Evolutionary conservation across 2,329 filamentous ascomycete species (phyloP).

Genomic region (Zasmidium cellare): DNA sequence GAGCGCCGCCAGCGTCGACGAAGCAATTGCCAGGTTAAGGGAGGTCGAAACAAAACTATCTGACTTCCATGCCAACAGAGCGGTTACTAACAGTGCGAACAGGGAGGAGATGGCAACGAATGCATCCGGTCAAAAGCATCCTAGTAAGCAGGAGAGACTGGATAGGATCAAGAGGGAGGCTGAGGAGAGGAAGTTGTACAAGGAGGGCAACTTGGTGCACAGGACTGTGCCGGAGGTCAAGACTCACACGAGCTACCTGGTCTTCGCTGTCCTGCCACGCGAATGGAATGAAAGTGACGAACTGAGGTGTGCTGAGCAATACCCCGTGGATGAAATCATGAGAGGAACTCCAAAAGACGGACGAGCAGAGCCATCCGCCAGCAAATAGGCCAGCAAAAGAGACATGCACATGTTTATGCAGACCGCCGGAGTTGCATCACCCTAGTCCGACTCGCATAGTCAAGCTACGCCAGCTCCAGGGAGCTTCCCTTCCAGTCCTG

Average conservation of each 20-base stretch:
- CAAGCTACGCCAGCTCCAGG: not conserved
- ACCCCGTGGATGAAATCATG: slow-evolving; percentile 23
- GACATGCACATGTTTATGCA: not conserved
- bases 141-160: slow-evolving; percentile 29
- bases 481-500: not conserved
- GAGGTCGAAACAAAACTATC: slow-evolving; percentile 70
- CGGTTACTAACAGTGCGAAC: slow-evolving; percentile 30
- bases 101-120: slow-evolving; percentile 22
- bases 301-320: slow-evolving; percentile 39
- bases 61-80: slow-evolving; percentile 55
- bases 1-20: slow-evolving; percentile 71
- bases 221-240: slow-evolving; percentile 85
- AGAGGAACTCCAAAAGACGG: slow-evolving; percentile 2
- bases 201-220: slow-evolving; percentile 76
- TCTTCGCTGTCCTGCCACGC: slow-evolving; percentile 85
- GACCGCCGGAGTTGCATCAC: not conserved
- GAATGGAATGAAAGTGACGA: slow-evolving; percentile 87
- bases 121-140: slow-evolving; percentile 22
- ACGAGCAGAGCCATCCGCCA: not conserved
- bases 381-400: not conserved
- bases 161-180: slow-evolving; percentile 37
- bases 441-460: not conserved
- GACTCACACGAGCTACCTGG: slow-evolving; percentile 94
- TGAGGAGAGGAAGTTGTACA: slow-evolving; percentile 59
- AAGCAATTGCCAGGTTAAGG: slow-evolving; percentile 72